phyloP scores from a whole-genome alignment of 1,284 basidiomycete genomes.

The Cryptococcus sp. region DNA sequence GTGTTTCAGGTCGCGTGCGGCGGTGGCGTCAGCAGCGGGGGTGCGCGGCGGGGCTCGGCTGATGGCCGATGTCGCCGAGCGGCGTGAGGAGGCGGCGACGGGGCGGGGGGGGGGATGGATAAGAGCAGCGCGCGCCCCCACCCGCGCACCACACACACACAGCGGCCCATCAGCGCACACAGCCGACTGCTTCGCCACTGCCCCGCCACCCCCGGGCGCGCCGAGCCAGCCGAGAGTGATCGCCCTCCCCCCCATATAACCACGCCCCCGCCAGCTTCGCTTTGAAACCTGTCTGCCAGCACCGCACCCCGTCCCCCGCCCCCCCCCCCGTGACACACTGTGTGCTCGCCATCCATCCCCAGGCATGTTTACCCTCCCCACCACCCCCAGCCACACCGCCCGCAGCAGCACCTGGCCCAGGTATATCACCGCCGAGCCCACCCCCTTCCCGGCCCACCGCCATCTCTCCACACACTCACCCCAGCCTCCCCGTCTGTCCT shows the following conservation, averaged over 20 bases:
- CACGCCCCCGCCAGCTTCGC: slow-evolving; percentile 3
- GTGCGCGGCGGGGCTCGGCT: too few relatives aligned
- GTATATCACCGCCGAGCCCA: slow-evolving; percentile 21
- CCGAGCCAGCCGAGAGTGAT: too few relatives aligned
- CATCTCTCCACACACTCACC: slow-evolving; percentile 11
- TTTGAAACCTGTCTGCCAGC: slow-evolving; percentile 15
- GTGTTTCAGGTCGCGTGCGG: too few relatives aligned
- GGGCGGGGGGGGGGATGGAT: background rate
- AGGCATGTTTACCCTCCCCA: slow-evolving; percentile 26
- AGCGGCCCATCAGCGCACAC: background rate
- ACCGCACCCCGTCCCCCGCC: slow-evolving; percentile 8
- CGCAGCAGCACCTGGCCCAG: slow-evolving; percentile 17
- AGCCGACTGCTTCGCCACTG: background rate
- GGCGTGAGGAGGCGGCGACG: too few relatives aligned
- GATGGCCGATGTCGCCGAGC: too few relatives aligned
- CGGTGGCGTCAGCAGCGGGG: too few relatives aligned
- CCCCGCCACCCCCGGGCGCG: background rate
- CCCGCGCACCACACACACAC: background rate
- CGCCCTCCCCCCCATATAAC: slow-evolving; percentile 2
- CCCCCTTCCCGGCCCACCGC: slow-evolving; percentile 9
- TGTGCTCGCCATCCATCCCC: slow-evolving; percentile 1
- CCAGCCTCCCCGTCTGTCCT: background rate
- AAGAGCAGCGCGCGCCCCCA: background rate
- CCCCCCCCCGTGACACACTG: slow-evolving; percentile 3
- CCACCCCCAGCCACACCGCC: slow-evolving; percentile 14